Base-by-base conservation (phyloP, 2,329 filamentous ascomycete species). In the Colletotrichum sp. region DNA sequence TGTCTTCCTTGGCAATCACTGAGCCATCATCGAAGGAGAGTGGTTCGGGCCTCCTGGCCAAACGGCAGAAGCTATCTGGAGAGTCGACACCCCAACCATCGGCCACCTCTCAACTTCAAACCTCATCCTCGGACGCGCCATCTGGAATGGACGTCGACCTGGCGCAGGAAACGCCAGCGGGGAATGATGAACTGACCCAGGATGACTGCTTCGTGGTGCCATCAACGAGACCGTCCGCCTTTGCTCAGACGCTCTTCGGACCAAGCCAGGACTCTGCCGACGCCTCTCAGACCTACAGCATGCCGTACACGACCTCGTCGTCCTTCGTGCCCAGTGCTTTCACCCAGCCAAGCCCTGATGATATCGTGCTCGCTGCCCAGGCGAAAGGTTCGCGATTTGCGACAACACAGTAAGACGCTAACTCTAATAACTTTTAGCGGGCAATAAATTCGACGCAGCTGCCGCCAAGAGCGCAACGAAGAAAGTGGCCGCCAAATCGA, bases 261-360 rank as follows among this genome's bases (percentile, higher is more conserved):
- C 82, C 87, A 81, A 76, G 80, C 73, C 78, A 81, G 24, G 76
- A 77, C 66, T 72, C 78, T 36, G 73, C 78, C 68, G 70, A 76
- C 67, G 77, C 78, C 62, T 79, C 80, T 18, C 82, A 83, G 26
- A 80, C 81, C 16, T 86, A 85, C 74, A 79, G 85, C 57, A 85
- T 91, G 81, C 89, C 90, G 68, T 91, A 91, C 76, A 85, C 88
- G 79, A 85, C 85, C 16, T 88, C 88, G 55, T 85, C 88, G 34
- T 85, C 86, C 72, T 88, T 88, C 83, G 82, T 88, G 85, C 82
- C 88, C 81, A 88, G 92, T 82, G 91, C 93, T 75, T 98, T 98
- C 87, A 89, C 93, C 88, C 92, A 92, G 83, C 96, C 96, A 71
- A 98, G 96, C 86, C 96, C 96, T 79, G 96, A 99, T 87, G 96